phyloP scores from a whole-genome alignment of 257 asterid genomes.

The Lithospermum erythrorhizon region DNA sequence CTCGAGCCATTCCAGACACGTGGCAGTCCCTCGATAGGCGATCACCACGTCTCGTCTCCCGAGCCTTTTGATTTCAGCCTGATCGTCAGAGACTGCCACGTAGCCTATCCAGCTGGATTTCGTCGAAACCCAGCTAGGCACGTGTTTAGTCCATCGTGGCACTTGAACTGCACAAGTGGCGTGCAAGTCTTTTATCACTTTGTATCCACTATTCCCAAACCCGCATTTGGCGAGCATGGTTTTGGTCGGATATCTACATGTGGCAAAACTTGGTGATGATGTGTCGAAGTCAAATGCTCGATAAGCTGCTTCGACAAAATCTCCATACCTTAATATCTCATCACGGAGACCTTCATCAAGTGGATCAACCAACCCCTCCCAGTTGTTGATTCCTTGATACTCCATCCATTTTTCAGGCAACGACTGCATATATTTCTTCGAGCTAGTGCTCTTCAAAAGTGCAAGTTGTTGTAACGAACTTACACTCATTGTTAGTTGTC shows the following conservation, averaged over 20 bases:
- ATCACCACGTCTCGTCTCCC: slow-evolving; percentile 88
- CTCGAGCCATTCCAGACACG: slow-evolving; percentile 77
- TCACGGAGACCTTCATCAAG: slow-evolving; percentile 56
- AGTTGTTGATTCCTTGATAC: slow-evolving; percentile 72
- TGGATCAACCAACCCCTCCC: slow-evolving; percentile 92
- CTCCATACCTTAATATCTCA: slow-evolving; percentile 73
- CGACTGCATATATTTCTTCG: neutral
- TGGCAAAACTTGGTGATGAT: slow-evolving; percentile 42
- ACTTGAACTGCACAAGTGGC: slow-evolving; percentile 74
- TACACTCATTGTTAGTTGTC: neutral
- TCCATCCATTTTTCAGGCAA: slow-evolving; percentile 57
- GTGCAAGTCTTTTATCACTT: slow-evolving; percentile 34
- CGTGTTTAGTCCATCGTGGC: slow-evolving; percentile 40
- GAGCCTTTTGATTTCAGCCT: slow-evolving; percentile 41
- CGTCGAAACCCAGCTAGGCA: slow-evolving; percentile 43
- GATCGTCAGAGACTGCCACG: slow-evolving; percentile 74
- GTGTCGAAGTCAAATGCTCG: slow-evolving; percentile 64
- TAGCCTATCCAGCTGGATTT: slow-evolving; percentile 83
- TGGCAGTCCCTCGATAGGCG: slow-evolving; percentile 80
- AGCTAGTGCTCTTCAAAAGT: neutral
- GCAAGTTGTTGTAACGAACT: neutral
- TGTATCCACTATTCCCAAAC: slow-evolving; percentile 29
- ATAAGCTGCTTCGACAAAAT: slow-evolving; percentile 74
- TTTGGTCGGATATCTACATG: slow-evolving; percentile 22
- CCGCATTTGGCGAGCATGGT: slow-evolving; percentile 37